These are phyloP conservation scores for Scheffersomyces lignosus DNA, from an alignment of 805 yeast genomes.

Conservation along the genomic window DNA sequence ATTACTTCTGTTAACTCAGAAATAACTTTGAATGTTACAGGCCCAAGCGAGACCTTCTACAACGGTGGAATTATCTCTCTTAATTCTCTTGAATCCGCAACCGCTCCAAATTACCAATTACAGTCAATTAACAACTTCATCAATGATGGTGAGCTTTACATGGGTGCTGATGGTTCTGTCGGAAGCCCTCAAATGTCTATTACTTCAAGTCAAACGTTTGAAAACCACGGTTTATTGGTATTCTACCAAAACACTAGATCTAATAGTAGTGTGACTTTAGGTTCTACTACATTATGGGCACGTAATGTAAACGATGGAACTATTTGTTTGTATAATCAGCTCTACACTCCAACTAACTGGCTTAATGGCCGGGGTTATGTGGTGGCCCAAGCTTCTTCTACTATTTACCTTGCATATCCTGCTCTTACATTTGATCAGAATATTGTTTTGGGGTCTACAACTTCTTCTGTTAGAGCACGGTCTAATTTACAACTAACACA, in stretches of 20 bases:
- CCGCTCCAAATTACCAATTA: constrained; percentile 11
- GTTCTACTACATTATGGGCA: constrained; percentile 2
- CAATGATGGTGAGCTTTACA: constrained; percentile 17
- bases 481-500: background rate
- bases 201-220: constrained; percentile 8
- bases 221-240: constrained; percentile 13
- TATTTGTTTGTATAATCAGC: constrained; percentile 15
- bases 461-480: background rate
- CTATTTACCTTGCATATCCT: constrained; percentile 4
- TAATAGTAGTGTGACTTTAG: constrained; percentile 11
- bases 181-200: constrained; percentile 13
- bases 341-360: constrained; percentile 13
- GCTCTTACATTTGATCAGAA: no score
- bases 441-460: no score
- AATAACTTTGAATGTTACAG: constrained; percentile 13
- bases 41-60: constrained; percentile 8
- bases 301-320: constrained; percentile 12
- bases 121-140: constrained; percentile 4
- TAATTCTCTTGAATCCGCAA: constrained; percentile 11
- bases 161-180: constrained; percentile 10
- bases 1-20: constrained; percentile 10
- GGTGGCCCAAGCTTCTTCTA: constrained; percentile 11
- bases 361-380: constrained; percentile 21
- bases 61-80: constrained; percentile 20
- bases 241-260: constrained; percentile 9